phyloP scores from a whole-genome alignment of 352 stramenopile genomes.

The Peronosclerospora sorghi region DNA sequence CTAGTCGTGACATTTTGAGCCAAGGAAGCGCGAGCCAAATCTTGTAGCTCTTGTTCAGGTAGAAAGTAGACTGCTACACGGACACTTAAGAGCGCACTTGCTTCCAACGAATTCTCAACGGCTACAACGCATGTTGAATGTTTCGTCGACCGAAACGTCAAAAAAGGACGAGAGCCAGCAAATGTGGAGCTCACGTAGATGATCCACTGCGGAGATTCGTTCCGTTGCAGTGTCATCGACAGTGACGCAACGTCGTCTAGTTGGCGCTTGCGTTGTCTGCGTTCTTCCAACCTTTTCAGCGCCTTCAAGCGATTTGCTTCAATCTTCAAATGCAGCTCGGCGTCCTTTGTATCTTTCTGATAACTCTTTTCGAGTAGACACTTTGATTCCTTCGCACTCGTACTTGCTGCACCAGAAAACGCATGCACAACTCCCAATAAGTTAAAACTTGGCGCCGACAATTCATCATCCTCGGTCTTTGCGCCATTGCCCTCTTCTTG shows the following conservation, averaged over 20 bases:
- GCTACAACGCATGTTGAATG: slow-evolving; percentile 11
- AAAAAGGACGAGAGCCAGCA: slow-evolving; percentile 16
- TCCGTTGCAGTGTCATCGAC: too few relatives aligned
- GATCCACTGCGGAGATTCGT: too few relatives aligned
- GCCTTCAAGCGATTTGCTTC: slow-evolving; percentile 57
- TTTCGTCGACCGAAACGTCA: slow-evolving; percentile 11
- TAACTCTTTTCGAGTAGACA: not conserved
- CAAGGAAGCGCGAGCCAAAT: slow-evolving; percentile 9
- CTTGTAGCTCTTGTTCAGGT: slow-evolving; percentile 12
- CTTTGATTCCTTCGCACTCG: slow-evolving; percentile 1
- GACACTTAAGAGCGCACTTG: slow-evolving; percentile 34
- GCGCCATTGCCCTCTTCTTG: not conserved
- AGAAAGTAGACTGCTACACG: slow-evolving; percentile 21
- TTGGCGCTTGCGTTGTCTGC: slow-evolving; percentile 16
- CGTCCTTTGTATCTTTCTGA: not conserved
- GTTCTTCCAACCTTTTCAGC: slow-evolving; percentile 43
- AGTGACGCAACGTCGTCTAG: too few relatives aligned
- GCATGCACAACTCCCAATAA: slow-evolving; percentile 4
- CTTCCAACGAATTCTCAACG: slow-evolving; percentile 35
- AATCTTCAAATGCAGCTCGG: slow-evolving; percentile 36
- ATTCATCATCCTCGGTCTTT: not conserved
- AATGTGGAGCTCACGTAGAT: slow-evolving; percentile 27
- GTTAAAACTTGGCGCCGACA: slow-evolving; percentile 12
- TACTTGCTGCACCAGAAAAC: not conserved
- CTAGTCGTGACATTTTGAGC: slow-evolving; percentile 21